These are phyloP conservation scores for Sapria himalayana DNA, from an alignment of 345 rosid species.

Conservation along the genomic window DNA sequence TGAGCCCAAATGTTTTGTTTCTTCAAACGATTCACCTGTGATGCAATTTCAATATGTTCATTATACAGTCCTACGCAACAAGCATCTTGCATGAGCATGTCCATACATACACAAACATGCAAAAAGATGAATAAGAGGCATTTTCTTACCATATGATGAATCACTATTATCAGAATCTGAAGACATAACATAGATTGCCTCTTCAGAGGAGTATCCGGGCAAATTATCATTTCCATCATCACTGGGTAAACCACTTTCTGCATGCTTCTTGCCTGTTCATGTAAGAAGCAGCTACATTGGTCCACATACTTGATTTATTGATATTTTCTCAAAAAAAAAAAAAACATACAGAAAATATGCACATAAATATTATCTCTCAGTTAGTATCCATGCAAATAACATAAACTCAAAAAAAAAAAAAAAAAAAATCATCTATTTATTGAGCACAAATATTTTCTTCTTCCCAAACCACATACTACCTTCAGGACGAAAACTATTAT, in stretches of 20 bases:
- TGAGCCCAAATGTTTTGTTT: constrained; percentile 1
- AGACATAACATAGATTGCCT: constrained; percentile 7
- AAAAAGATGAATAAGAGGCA: not conserved
- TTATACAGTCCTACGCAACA: not conserved
- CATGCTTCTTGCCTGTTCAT: not conserved
- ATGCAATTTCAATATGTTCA: not conserved
- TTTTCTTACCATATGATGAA: not conserved
- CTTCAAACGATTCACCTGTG: constrained; percentile 10
- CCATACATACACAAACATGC: not conserved
- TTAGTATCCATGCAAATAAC: too few relatives aligned
- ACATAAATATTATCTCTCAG: too few relatives aligned
- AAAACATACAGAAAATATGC: too few relatives aligned
- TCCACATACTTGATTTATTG: too few relatives aligned
- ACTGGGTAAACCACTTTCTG: not conserved
- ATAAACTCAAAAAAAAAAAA: too few relatives aligned
- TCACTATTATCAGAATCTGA: constrained; percentile 13
- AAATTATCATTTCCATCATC: not conserved
- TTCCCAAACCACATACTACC: too few relatives aligned
- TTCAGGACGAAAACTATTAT: too few relatives aligned
- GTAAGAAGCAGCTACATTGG: not conserved
- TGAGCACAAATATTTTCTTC: too few relatives aligned
- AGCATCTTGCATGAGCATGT: not conserved
- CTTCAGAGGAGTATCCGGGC: constrained; percentile 4
- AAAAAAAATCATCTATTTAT: too few relatives aligned
- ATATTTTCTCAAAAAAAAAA: too few relatives aligned